These are phyloP conservation scores for Tulasnella sp. DNA, from an alignment of 768 basidiomycete species.

Conservation along the genomic window DNA sequence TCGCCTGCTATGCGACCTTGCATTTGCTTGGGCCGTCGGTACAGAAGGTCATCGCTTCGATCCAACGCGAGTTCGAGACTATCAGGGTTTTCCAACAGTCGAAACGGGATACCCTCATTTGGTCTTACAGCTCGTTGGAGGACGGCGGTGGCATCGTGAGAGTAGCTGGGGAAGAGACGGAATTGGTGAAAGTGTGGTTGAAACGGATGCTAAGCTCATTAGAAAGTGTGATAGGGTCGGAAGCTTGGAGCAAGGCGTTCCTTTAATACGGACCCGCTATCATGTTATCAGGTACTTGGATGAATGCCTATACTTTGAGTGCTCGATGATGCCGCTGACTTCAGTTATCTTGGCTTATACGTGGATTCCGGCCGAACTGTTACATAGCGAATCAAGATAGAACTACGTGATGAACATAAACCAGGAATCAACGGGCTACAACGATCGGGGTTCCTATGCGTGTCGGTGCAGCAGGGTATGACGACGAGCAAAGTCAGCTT, in stretches of 20 bases:
- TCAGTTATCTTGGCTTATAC: no score
- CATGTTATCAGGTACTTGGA: no score
- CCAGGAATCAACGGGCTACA: no score
- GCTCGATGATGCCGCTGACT: no score
- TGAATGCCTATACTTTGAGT: no score
- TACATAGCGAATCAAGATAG: no score
- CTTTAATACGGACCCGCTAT: neutral
- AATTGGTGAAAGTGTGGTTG: slow-evolving; percentile 63
- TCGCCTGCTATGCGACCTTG: slow-evolving; percentile 82
- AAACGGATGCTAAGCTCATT: slow-evolving; percentile 21
- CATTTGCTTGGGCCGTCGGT: slow-evolving; percentile 65
- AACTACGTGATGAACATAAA: no score
- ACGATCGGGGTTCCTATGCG: no score
- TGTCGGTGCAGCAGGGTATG: no score
- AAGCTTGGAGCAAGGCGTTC: slow-evolving; percentile 1
- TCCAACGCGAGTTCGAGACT: slow-evolving; percentile 39
- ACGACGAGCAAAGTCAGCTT: no score
- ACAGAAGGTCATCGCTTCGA: slow-evolving; percentile 34
- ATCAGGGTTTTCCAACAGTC: slow-evolving; percentile 51
- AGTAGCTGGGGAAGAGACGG: slow-evolving; percentile 64
- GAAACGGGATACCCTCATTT: slow-evolving; percentile 53
- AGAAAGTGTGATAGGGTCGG: neutral
- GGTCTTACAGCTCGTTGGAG: slow-evolving; percentile 62
- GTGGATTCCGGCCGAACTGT: no score
- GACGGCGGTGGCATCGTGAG: slow-evolving; percentile 48